Evolutionary conservation across 176 grass and related monocot genomes (phyloP).

Genomic region (Panicum miliaceum): DNA sequence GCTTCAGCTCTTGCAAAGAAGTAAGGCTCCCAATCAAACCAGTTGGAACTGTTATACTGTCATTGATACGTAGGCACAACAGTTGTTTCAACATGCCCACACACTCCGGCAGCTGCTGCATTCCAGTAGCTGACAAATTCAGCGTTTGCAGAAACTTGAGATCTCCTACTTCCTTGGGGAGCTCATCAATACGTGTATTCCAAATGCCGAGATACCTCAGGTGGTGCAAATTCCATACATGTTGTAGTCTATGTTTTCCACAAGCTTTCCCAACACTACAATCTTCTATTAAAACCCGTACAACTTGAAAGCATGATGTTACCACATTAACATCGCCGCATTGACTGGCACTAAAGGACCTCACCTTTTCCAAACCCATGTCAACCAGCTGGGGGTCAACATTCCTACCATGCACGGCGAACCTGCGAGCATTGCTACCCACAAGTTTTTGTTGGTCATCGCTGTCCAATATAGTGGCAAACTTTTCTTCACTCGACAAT

Average conservation of each 20-base stretch:
- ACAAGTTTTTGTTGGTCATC: neutral
- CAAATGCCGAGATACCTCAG: neutral
- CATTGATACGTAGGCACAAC: neutral
- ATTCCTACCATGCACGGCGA: neutral
- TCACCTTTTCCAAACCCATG: neutral
- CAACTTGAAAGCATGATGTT: neutral
- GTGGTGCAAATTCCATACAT: neutral
- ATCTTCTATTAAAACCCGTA: neutral
- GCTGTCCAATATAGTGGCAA: neutral
- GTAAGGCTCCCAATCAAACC: neutral
- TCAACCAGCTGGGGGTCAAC: too few relatives aligned
- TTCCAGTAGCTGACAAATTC: neutral
- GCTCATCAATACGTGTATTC: neutral
- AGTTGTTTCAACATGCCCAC: neutral
- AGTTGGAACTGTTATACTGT: neutral
- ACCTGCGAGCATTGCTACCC: neutral
- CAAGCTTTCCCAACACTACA: neutral
- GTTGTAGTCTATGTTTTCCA: neutral
- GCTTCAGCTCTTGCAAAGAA: neutral
- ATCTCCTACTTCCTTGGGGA: neutral
- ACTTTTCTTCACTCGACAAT: neutral
- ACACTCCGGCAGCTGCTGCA: neutral
- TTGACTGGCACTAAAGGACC: neutral
- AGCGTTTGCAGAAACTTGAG: neutral
- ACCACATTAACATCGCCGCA: neutral